phyloP scores from a whole-genome alignment of 768 basidiomycete species.

The Lentinula sp. region DNA sequence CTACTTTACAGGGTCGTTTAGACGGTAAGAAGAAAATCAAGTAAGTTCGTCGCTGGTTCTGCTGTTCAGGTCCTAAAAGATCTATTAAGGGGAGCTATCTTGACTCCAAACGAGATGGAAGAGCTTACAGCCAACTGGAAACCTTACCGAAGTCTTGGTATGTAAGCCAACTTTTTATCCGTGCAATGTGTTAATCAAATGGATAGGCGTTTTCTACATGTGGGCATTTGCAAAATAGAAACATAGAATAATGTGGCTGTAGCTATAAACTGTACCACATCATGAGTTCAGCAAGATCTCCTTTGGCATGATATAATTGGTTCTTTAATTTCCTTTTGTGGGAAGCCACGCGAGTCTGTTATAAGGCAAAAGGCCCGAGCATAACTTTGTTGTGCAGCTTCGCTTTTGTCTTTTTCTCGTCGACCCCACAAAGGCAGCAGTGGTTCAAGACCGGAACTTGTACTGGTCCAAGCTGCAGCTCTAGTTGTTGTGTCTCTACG shows the following conservation, averaged over 20 bases:
- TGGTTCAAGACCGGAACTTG: not conserved
- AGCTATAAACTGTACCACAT: not conserved
- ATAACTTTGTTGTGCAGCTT: not conserved
- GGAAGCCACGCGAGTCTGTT: not conserved
- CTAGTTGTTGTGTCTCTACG: not conserved
- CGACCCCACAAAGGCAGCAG: not conserved
- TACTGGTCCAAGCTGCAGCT: not conserved
- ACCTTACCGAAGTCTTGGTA: slow-evolving; percentile 79
- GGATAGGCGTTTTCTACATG: slow-evolving; percentile 76
- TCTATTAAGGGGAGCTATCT: slow-evolving; percentile 51
- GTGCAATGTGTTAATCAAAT: not conserved
- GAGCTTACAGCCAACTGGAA: slow-evolving; percentile 69
- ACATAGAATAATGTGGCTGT: not conserved
- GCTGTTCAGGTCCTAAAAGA: slow-evolving; percentile 6
- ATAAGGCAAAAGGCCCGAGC: not conserved
- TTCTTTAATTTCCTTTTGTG: not conserved
- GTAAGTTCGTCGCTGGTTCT: slow-evolving; percentile 30
- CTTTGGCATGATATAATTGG: not conserved
- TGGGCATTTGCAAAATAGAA: slow-evolving; percentile 62
- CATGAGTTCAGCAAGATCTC: not conserved
- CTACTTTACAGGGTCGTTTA: slow-evolving; percentile 52
- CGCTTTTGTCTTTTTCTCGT: slow-evolving; percentile 1
- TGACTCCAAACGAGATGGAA: slow-evolving; percentile 82
- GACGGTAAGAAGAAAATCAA: slow-evolving; percentile 69
- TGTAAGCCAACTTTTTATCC: slow-evolving; percentile 12